A percentile compares a stretch with the other conserved stretches of the same genome.
phyloP scores from a whole-genome alignment of 177 flowering plant species.

The Vitis hybrid region DNA sequence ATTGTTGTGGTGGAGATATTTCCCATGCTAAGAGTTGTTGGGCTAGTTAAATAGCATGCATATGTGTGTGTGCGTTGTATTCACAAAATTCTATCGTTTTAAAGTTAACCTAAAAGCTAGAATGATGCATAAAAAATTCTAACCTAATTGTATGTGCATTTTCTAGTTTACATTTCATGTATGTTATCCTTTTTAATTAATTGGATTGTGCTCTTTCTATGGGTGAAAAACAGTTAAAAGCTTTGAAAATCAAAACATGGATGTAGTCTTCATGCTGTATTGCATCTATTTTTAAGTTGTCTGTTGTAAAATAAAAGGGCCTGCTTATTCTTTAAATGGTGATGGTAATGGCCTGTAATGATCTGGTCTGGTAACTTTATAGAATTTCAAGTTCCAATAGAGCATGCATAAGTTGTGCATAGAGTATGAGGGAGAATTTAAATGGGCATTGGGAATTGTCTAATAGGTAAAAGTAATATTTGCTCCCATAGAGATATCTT shows the following conservation, averaged over 20 bases:
- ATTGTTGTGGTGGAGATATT: too few species aligned
- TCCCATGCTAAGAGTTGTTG: too few species aligned
- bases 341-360: slow-evolving; percentile 15
- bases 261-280: neutral
- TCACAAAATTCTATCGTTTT: too few species aligned
- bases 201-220: neutral
- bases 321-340: slow-evolving; percentile 2
- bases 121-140: too few species aligned
- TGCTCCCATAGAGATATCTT: slow-evolving; percentile 11
- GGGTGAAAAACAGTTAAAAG: neutral
- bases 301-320: neutral
- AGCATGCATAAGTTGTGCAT: slow-evolving; percentile 14
- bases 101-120: too few species aligned
- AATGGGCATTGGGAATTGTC: slow-evolving; percentile 24
- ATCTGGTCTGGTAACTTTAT: slow-evolving; percentile 16
- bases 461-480: neutral
- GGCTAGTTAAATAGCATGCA: too few species aligned
- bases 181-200: neutral
- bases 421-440: slow-evolving; percentile 6
- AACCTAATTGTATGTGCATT: too few species aligned
- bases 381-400: slow-evolving; percentile 41
- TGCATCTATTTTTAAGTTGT: neutral
- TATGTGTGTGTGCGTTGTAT: too few species aligned
- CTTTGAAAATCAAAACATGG: neutral
- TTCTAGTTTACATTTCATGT: neutral